Evolutionary conservation across 495 filamentous ascomycete genomes (phyloP).

Genomic region (Pseudoneurospora amorphoporcata): DNA sequence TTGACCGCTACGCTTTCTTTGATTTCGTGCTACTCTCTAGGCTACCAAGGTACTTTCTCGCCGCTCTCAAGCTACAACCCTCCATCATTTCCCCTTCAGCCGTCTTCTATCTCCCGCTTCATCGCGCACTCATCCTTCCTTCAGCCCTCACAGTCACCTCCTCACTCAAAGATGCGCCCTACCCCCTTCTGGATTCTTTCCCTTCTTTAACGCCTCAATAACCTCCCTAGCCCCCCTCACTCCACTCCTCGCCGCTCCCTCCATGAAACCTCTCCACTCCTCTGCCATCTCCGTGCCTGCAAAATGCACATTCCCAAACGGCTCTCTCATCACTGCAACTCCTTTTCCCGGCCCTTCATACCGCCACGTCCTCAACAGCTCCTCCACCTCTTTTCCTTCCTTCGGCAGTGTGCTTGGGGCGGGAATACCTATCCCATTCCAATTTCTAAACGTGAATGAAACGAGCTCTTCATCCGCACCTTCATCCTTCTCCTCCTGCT

Average conservation of each 20-base stretch:
- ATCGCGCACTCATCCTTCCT: neutral
- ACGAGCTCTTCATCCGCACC: neutral
- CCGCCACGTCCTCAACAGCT: neutral
- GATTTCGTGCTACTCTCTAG: neutral
- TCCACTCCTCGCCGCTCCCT: conserved; percentile 34
- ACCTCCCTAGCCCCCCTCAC: conserved; percentile 31
- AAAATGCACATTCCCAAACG: conserved; percentile 35
- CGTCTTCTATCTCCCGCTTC: neutral
- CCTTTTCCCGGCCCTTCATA: conserved; percentile 2
- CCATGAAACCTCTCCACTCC: conserved; percentile 42
- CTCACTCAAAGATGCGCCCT: neutral
- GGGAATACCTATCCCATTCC: neutral
- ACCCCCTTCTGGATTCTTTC: neutral
- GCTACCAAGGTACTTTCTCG: neutral
- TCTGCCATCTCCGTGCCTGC: conserved; percentile 34
- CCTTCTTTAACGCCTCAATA: conserved; percentile 2
- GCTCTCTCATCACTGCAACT: conserved; percentile 14
- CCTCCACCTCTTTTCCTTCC: neutral
- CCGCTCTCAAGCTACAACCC: neutral
- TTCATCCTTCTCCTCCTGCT: neutral
- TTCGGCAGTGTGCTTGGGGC: conserved; percentile 1
- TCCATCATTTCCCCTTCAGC: neutral
- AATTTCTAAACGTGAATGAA: neutral
- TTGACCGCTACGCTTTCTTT: no score
- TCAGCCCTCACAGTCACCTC: neutral